phyloP scores from a whole-genome alignment of 148 eudicot species.

The Persicaria tinctoria region DNA sequence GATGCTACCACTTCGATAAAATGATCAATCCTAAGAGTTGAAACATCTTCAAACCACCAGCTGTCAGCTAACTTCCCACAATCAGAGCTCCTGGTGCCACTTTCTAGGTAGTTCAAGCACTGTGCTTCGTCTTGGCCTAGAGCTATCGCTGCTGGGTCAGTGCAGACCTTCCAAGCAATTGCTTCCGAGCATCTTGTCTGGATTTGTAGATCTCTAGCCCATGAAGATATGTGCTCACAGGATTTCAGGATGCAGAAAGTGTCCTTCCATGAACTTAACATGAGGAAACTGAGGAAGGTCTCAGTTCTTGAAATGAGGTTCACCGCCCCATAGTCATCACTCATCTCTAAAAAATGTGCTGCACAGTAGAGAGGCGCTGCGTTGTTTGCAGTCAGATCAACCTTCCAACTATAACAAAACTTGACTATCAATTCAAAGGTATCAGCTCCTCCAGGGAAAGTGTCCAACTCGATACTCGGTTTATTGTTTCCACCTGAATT shows the following conservation, averaged over 20 bases:
- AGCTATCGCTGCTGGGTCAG: conserved; percentile 16
- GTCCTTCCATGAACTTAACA: conserved; percentile 64
- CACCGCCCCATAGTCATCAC: conserved; percentile 56
- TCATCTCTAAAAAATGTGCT: conserved; percentile 64
- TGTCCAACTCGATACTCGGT: conserved; percentile 38
- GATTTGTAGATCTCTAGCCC: conserved; percentile 69
- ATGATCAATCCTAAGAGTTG: conserved; percentile 41
- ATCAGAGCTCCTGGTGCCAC: conserved; percentile 7
- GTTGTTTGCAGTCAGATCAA: conserved; percentile 41
- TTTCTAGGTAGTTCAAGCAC: background rate
- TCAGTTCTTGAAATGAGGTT: conserved; percentile 58
- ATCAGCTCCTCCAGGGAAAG: conserved; percentile 58
- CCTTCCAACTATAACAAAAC: conserved; percentile 54
- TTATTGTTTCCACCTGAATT: conserved; percentile 20
- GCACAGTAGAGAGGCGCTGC: conserved; percentile 58
- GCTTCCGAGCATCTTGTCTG: conserved; percentile 66
- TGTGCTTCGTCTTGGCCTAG: conserved; percentile 1
- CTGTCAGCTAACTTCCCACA: conserved; percentile 13
- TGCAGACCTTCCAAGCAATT: conserved; percentile 44
- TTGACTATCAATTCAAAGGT: conserved; percentile 43
- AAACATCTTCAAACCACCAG: conserved; percentile 53
- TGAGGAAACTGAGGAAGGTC: conserved; percentile 56
- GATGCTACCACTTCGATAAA: conserved; percentile 39
- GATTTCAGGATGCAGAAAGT: conserved; percentile 47
- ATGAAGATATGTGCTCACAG: conserved; percentile 62